phyloP scores from a whole-genome alignment of 441 rosid species.

The Dalechampia spathulata region DNA sequence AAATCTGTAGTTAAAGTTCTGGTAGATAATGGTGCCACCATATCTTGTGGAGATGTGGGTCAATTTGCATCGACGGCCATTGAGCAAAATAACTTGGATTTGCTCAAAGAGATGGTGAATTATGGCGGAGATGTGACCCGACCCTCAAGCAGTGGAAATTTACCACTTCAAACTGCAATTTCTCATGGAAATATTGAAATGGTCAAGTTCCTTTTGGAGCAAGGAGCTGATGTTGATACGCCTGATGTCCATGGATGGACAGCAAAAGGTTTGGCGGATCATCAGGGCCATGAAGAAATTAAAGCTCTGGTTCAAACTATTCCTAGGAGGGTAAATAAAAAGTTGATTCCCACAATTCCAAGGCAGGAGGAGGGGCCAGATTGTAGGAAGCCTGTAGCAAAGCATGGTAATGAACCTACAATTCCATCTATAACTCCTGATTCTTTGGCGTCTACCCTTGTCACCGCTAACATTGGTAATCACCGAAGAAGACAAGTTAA shows the following conservation, averaged over 20 bases:
- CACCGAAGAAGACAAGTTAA: slow-evolving; percentile 38
- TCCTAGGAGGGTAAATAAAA: slow-evolving; percentile 21
- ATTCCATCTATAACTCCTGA: slow-evolving; percentile 24
- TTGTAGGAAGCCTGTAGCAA: slow-evolving; percentile 32
- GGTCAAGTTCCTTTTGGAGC: slow-evolving; percentile 60
- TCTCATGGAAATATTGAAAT: slow-evolving; percentile 67
- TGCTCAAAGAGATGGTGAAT: slow-evolving; percentile 47
- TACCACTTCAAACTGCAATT: slow-evolving; percentile 71
- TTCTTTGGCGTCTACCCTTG: slow-evolving; percentile 19
- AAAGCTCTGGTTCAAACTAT: slow-evolving; percentile 28
- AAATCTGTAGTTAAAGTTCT: slow-evolving; percentile 45
- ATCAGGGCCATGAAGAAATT: slow-evolving; percentile 75
- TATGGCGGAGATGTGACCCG: slow-evolving; percentile 61
- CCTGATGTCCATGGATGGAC: slow-evolving; percentile 76
- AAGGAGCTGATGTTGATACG: slow-evolving; percentile 68
- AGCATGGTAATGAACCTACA: slow-evolving; percentile 59
- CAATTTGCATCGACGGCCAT: slow-evolving; percentile 49
- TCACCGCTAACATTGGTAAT: slow-evolving; percentile 19
- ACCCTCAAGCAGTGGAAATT: slow-evolving; percentile 38
- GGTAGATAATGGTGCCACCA: slow-evolving; percentile 52
- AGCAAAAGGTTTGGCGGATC: slow-evolving; percentile 64
- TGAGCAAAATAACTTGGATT: slow-evolving; percentile 50
- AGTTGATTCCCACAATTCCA: slow-evolving; percentile 11
- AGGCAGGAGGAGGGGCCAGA: slow-evolving; percentile 15
- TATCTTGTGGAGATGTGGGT: slow-evolving; percentile 49